Conservation (phyloP, 768 basidiomycete genomes). For the Auriscalpium microsporum region DNA sequence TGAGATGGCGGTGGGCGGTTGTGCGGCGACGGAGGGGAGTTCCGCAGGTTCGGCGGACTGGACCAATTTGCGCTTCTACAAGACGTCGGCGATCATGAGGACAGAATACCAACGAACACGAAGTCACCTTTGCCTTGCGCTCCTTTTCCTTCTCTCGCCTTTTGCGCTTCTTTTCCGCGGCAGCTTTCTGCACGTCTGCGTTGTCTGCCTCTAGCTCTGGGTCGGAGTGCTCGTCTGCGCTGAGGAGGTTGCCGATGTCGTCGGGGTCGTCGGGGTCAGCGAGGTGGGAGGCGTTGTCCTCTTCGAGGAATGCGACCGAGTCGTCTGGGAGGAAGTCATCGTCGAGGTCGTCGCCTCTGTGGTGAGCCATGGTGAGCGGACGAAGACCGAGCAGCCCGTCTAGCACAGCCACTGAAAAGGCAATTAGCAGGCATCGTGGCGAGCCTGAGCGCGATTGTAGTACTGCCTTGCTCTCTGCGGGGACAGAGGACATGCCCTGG, state of each 20-base stretch:
- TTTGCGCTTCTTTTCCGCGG: conserved; percentile 57
- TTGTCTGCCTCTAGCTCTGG: conserved; percentile 18
- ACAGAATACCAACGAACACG: not conserved
- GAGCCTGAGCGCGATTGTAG: not conserved
- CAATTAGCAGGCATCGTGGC: not conserved
- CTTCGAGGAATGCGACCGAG: conserved; percentile 53
- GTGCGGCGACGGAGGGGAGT: conserved; percentile 42
- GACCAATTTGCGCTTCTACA: conserved; percentile 58
- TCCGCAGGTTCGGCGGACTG: conserved; percentile 32
- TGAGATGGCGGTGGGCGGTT: conserved; percentile 48
- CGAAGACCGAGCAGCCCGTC: not conserved
- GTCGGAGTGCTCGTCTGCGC: conserved; percentile 34
- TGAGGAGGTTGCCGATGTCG: conserved; percentile 32
- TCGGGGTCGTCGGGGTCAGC: conserved; percentile 22
- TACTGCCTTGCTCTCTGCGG: not conserved
- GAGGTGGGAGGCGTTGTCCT: conserved; percentile 21
- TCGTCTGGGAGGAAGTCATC: conserved; percentile 76
- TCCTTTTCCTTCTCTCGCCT: conserved; percentile 68
- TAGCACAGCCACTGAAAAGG: not conserved
- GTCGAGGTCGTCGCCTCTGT: conserved; percentile 69
- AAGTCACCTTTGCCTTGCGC: conserved; percentile 50
- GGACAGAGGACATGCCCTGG: not conserved
- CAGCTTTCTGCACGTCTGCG: conserved; percentile 14
- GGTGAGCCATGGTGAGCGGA: conserved; percentile 25
- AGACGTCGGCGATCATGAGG: not conserved